Evolutionary conservation across 495 filamentous ascomycete species (phyloP), one percentile per base, ranked within the genome.

Genomic region (Aspergillus cristatus): DNA sequence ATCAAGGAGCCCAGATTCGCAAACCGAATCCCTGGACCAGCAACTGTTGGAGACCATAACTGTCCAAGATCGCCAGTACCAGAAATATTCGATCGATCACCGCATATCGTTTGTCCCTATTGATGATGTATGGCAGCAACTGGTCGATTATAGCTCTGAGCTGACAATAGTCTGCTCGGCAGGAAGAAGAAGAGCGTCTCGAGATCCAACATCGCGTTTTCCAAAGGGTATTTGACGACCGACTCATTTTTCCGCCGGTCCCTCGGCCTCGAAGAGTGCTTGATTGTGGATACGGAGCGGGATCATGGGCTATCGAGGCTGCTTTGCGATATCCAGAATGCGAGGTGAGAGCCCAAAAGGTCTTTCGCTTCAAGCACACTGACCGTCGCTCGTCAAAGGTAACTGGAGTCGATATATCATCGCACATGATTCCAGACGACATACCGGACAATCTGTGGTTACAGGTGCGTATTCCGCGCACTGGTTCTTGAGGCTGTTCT

Each of bases 181-280:
- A 97, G 90, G 80, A 81, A 47, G 90, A 96, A 63, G 75, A 79
- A 42, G 77, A 90, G 32, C 74, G 86, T 34, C 71, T 91, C 24
- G 70, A 82, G 28, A 62, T 71, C 17, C 76, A 88, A 55, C 76
- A 94, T 51, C 60, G 60, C 18, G 66, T 95, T 11, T 72, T 94
- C 44, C 75, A 75, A 42, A 68, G 67, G 45, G 62, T 88, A 40
- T 93, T 93, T 55, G 81, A 89, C 26, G 68, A 72, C 39, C 71
- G 81, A 48, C 70, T 89, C 15, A 80, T 94, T 45, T 91, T 95
- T 51, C 81, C 86, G 28, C 84, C 84, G 7, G 67, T 93, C 37
- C 58, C 54, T 24, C 60, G 67, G 22, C 78, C 79, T 38, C 58
- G 65, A 53, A 71, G 77, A 58, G 71, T 89, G 38, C 56, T 98